Conservation (phyloP, 2,329 filamentous ascomycete genomes). For the Madurella fahalii region DNA sequence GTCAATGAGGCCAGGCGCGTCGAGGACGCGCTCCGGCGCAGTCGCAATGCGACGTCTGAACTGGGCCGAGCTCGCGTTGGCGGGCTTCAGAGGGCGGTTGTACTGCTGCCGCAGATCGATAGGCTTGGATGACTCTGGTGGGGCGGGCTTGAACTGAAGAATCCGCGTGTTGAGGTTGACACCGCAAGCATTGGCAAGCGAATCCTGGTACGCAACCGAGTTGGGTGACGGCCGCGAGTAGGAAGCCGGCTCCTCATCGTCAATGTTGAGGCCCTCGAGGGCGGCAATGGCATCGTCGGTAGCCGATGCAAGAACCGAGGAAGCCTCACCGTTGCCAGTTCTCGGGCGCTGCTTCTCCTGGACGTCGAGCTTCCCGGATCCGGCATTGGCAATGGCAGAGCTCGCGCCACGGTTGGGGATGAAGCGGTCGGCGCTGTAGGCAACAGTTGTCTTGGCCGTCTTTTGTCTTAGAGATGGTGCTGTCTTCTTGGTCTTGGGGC, state of each 20-base stretch:
- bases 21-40: constrained; percentile 90
- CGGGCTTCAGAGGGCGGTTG: constrained; percentile 87
- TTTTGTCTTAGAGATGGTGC: constrained; percentile 45
- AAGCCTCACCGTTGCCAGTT: constrained; percentile 65
- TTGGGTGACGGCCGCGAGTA: constrained; percentile 81
- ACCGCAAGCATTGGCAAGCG: constrained; percentile 83
- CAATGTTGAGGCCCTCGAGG: constrained; percentile 74
- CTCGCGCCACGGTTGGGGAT: constrained; percentile 91
- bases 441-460: constrained; percentile 69
- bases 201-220: constrained; percentile 86
- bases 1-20: constrained; percentile 91
- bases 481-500: constrained; percentile 57
- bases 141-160: constrained; percentile 94
- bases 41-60: constrained; percentile 90
- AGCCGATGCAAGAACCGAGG: constrained; percentile 70
- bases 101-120: constrained; percentile 97
- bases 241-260: constrained; percentile 62
- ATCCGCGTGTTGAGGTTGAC: constrained; percentile 93
- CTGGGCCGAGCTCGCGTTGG: constrained; percentile 70
- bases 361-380: constrained; percentile 75
- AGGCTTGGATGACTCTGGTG: constrained; percentile 97
- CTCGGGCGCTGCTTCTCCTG: constrained; percentile 69
- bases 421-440: constrained; percentile 84
- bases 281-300: constrained; percentile 76
- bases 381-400: constrained; percentile 77